Base-by-base conservation (phyloP, 108 stramenopile genomes). In the Nitzschia palea region DNA sequence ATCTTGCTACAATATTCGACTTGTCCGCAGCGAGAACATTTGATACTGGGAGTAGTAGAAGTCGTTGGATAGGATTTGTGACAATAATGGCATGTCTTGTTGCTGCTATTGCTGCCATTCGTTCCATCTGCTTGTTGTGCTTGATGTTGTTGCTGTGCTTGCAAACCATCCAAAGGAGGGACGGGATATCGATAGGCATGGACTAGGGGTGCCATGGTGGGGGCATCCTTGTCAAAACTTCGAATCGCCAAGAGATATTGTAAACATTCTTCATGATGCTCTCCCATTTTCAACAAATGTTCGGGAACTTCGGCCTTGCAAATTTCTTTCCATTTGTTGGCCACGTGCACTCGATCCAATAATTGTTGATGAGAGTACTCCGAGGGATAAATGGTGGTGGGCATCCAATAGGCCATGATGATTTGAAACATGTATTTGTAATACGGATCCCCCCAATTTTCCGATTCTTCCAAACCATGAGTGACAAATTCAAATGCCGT, bases 401-500 rank as follows among this genome's bases (percentile, higher is more conserved):
- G 65, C 33, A 65, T 25, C 65, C 65, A 65, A 47, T 48, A 65
- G 29, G 65, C 65, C 34, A 12, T 25, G 27, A 65, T 52, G 29
- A 65, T 36, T 2, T 33, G 32, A 18, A 65, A 65, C 18, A 35
- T 65, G 25, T 65, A 65, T 27, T 20, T n/a, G 32, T 48, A 65
- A 25, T 34, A 65, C 0, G 65, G 65, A 37, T 65, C 65, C 3
- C 51, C 51, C 65, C 65, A 65, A 27, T 44, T 65, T 14, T 53
- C 32, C 12, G 65, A 20, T 1, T 22, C 30, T 6, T 17, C 5
- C 6, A 65, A 18, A 2, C 65, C 65, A 45, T 65, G 65, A 26
- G 23, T 2, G 0, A 48, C 65, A 40, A 54, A 65, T 9, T 53
- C 65, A 40, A 37, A 36, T 18, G 34, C 52, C 15, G 65, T 14